Percentiles rank a stretch among this genome's conserved stretches.
These are phyloP conservation scores for Globisporangium parvum DNA, from an alignment of 352 stramenopile species.

Conservation along the genomic window DNA sequence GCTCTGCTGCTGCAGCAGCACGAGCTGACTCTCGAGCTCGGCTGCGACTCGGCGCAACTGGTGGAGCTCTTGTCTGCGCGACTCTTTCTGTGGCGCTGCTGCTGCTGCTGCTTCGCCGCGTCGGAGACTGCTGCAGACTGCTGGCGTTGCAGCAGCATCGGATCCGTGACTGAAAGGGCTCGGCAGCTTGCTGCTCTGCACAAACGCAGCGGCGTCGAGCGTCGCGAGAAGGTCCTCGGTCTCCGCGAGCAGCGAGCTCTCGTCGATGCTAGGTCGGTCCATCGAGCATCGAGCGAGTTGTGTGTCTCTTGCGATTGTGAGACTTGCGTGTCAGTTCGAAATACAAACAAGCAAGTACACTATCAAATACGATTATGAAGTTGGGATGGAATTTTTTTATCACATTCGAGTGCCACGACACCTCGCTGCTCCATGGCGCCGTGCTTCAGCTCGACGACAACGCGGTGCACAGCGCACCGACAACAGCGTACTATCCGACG, in stretches of 20 bases:
- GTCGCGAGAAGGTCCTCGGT: conserved; percentile 7
- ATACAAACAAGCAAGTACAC: too few species aligned
- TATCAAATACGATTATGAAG: too few species aligned
- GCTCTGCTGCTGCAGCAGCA: conserved; percentile 2
- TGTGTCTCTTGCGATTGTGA: too few species aligned
- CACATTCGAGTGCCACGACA: too few species aligned
- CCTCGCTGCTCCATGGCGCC: too few species aligned
- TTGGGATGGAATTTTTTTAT: too few species aligned
- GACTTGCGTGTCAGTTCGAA: not conserved
- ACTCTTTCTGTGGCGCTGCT: not conserved
- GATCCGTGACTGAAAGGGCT: too few species aligned
- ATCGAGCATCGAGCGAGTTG: not conserved
- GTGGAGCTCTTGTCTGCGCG: conserved; percentile 1
- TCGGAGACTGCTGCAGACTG: not conserved
- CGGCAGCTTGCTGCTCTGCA: too few species aligned
- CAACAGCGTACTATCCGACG: too few species aligned
- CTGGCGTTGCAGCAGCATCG: too few species aligned
- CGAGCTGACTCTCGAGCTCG: conserved; percentile 4
- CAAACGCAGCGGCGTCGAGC: conserved; percentile 6
- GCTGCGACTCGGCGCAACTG: not conserved
- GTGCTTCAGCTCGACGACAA: too few species aligned
- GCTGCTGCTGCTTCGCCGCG: not conserved
- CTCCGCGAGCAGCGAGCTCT: conserved; percentile 12
- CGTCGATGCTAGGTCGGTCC: conserved; percentile 1
- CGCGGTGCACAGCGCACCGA: too few species aligned